phyloP scores from a whole-genome alignment of 2,329 filamentous ascomycete genomes.

The Tolypocladium capitatum region DNA sequence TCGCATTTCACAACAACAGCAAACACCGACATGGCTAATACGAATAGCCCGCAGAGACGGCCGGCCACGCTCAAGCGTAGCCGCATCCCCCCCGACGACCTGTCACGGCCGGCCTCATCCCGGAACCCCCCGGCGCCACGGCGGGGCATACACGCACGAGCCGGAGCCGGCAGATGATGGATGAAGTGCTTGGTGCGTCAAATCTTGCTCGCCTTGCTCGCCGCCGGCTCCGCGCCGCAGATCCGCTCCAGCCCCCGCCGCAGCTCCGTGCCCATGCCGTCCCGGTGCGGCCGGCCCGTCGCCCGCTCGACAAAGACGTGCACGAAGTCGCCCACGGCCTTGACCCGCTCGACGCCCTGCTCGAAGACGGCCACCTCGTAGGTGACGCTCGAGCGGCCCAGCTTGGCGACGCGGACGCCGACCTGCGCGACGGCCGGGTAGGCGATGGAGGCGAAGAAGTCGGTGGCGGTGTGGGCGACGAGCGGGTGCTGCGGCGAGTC shows the following conservation, averaged over 20 bases:
- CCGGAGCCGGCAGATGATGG: slow-evolving; percentile 28
- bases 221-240: slow-evolving; percentile 10
- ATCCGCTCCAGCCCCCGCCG: slow-evolving; percentile 47
- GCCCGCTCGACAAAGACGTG: slow-evolving; percentile 79
- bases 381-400: slow-evolving; percentile 75
- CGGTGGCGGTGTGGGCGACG: slow-evolving; percentile 72
- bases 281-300: slow-evolving; percentile 50
- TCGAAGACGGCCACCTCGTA: slow-evolving; percentile 87
- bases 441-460: slow-evolving; percentile 70
- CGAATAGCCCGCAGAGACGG: too few species aligned
- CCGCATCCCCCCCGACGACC: slow-evolving; percentile 43
- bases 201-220: slow-evolving; percentile 2
- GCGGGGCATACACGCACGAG: slow-evolving; percentile 47
- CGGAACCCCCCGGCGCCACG: slow-evolving; percentile 8
- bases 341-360: slow-evolving; percentile 56
- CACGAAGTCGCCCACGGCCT: slow-evolving; percentile 73
- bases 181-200: not conserved
- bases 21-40: too few species aligned
- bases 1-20: too few species aligned
- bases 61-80: slow-evolving; percentile 45
- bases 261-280: slow-evolving; percentile 50
- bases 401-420: slow-evolving; percentile 66
- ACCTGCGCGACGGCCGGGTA: slow-evolving; percentile 77
- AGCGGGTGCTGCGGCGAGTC: slow-evolving; percentile 63
- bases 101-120: slow-evolving; percentile 34